A percentile compares a stretch with the other conserved stretches of the same genome.
Conservation (phyloP, 306 rosid species). For the Prosopis cineraria region DNA sequence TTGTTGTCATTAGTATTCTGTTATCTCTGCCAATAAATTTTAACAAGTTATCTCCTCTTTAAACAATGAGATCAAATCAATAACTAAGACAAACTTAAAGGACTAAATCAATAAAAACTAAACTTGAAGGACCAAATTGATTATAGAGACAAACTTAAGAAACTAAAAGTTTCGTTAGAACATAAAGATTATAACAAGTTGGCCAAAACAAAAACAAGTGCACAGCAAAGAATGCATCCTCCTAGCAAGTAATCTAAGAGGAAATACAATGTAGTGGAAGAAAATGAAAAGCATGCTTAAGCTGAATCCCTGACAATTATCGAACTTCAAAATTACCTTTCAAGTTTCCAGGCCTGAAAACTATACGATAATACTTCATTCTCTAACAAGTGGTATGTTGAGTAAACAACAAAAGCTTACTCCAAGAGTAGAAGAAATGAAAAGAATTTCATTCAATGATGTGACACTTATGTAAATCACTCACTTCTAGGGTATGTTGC, state of each 20-base stretch:
- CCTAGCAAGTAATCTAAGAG: background rate
- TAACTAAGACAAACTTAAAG: no score
- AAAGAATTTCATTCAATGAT: background rate
- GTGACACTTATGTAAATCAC: slow-evolving; percentile 30
- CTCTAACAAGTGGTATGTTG: background rate
- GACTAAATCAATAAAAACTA: no score
- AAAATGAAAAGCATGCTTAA: background rate
- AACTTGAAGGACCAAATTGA: no score
- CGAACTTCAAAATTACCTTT: background rate
- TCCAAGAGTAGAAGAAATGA: background rate
- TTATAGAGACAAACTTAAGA: no score
- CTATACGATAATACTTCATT: background rate
- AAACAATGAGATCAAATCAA: no score
- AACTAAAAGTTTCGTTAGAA: no score
- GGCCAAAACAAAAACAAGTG: background rate
- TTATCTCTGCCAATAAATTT: no score
- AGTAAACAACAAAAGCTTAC: background rate
- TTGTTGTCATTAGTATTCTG: no score
- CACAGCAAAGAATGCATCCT: background rate
- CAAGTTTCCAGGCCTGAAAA: background rate
- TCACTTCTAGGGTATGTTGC: slow-evolving; percentile 56
- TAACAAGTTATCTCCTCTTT: no score
- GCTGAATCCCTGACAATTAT: background rate
- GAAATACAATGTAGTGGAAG: background rate
- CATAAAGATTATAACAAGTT: no score